Evolutionary conservation across 2,329 filamentous ascomycete genomes (phyloP), one percentile per base, ranked within the genome.

Genomic region (Alternaria triticina): DNA sequence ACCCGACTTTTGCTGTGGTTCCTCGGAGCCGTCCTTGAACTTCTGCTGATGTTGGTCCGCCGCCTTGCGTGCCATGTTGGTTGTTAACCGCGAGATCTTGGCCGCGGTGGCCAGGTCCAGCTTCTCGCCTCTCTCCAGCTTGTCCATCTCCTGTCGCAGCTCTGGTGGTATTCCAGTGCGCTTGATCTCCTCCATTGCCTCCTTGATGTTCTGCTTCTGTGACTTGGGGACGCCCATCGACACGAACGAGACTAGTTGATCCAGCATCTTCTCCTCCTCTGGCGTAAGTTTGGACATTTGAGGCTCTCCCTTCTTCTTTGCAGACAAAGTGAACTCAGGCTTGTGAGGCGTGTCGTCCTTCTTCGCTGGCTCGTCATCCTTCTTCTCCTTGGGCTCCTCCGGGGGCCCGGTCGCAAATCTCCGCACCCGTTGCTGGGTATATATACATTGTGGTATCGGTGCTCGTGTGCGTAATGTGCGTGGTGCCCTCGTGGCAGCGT

Each of bases 121-220:
- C 59, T 79, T 78, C 67, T 83, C 80, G 30, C 83, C 82, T 30
- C 83, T 85, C 77, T 77, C 81, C 73, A 83, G 81, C 67, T 85
- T 84, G 54, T 88, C 84, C 78, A 90, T 86, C 56, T 91, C 85
- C 67, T 90, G 86, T 58, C 87, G 86, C 17, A 93, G 81, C 74
- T 93, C 92, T 22, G 81, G 72, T 1, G 93, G 92, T 15, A 93
- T 87, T 10, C 93, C 93, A 45, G 89, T 85, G 64, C 85, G 84
- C 80, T 89, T 88, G 64, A 95, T 85, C 27, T 86, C 82, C 64
- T 86, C 82, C n/a, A 91, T 80, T 9, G 89, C 84, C 51, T 87
- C 84, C 62, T 88, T 84, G 62, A 94, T 79, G 22, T 85, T 82
- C 54, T 87, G 80, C 43, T 84, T 83, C 79, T 92, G 89, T n/a